A percentile compares a stretch with the other conserved stretches of the same genome.
phyloP scores from a whole-genome alignment of 2,329 filamentous ascomycete species.

The Hymenoscyphus albidus region DNA sequence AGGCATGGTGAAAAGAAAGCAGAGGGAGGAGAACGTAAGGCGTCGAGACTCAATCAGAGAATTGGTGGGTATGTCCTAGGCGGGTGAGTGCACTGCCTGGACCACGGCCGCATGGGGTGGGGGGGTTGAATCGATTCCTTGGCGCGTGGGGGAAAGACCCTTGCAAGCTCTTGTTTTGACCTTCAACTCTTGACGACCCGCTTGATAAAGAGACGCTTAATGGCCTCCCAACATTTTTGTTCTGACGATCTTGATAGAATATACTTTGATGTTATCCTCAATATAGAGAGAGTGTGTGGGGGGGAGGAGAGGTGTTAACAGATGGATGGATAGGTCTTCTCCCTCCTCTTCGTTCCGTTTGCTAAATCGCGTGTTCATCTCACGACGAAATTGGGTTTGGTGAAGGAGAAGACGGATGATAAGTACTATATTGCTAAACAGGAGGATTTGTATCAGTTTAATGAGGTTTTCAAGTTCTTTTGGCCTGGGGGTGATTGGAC shows the following conservation, averaged over 20 bases:
- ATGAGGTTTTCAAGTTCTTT: constrained; percentile 72
- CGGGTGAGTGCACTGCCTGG: neutral
- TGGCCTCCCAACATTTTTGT: too few species aligned
- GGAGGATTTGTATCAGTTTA: constrained; percentile 77
- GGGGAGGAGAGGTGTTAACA: neutral
- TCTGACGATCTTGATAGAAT: too few species aligned
- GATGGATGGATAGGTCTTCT: constrained; percentile 50
- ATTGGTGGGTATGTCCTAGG: neutral
- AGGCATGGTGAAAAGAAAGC: constrained; percentile 15
- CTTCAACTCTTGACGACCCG: neutral
- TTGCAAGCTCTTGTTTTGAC: neutral
- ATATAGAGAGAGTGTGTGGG: too few species aligned
- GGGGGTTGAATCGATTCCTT: neutral
- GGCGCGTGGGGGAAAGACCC: neutral
- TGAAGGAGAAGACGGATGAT: constrained; percentile 35
- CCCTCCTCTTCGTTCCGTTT: constrained; percentile 73
- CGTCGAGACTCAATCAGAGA: neutral
- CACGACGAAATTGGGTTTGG: constrained; percentile 63
- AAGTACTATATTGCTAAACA: constrained; percentile 72
- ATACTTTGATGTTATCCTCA: too few species aligned
- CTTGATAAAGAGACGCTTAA: too few species aligned
- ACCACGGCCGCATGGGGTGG: neutral
- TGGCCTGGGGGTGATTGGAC: constrained; percentile 55
- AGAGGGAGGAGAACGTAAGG: neutral
- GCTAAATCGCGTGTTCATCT: constrained; percentile 65